Base-by-base conservation (phyloP, 202 grass and related monocot genomes). In the Schoenoplectus triqueter region DNA sequence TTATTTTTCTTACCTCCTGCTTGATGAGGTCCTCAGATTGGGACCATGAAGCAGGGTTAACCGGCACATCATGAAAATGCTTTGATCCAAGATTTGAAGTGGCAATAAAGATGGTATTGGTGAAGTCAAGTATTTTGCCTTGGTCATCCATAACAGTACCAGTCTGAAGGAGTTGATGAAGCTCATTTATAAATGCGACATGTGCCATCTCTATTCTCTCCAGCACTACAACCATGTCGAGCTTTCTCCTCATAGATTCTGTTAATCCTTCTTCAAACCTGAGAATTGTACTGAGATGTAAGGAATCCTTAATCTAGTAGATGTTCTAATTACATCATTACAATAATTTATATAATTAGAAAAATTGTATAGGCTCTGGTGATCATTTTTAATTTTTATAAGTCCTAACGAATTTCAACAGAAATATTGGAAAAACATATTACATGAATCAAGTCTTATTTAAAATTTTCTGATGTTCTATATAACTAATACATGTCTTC, bases 131-230 rank as follows among this genome's bases (percentile, higher is more conserved):
- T 55, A 44, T 69, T 57, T 50, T 71, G 3, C 65, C 81, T 71
- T 70, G 81, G 15, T 69, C 81, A 20, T 83, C 49, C 55, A 10
- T 56, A 5, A 83, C 1, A 1, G 66, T 83, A 83, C 81, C 81
- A 83, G 20, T 83, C 51, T 71, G 81, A 83, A 83, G 66, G 55
- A 83, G 21, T 21, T 55, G 64, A 70, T 70, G 42, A 48, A 83
- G 66, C n/a, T 69, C 66, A 22, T 71, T 83, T 55, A 70, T 56
- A 59, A 83, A 69, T 69, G 65, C 6, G 57, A 56, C 1, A 45
- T 70, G 62, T 70, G 81, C 81, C 81, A 70, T 83, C 39, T 83
- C 81, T 40, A 83, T 83, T 50, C 81, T 83, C 66, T 83, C 81
- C 20, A 83, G 5, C n/a, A 83, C 64, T 11, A 83, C 64, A 52